These are phyloP conservation scores for Talaromyces sp. DNA, from an alignment of 2,329 filamentous ascomycete genomes.

Conservation along the genomic window DNA sequence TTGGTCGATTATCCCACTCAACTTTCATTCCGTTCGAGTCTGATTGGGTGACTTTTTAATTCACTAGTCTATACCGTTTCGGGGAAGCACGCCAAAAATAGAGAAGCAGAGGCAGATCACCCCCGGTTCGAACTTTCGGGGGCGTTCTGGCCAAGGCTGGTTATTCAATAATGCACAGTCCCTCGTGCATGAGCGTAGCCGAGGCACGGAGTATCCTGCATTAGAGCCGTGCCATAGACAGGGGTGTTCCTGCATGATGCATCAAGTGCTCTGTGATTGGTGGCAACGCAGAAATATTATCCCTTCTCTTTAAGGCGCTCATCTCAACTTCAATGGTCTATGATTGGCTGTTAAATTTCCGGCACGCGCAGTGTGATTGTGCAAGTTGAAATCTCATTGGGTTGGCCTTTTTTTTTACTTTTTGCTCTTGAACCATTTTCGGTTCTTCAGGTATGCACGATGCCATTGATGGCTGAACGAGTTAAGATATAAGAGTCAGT, in stretches of 20 bases:
- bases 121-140: too few species aligned
- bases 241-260: conserved; percentile 5
- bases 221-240: neutral
- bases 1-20: neutral
- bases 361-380: neutral
- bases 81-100: neutral
- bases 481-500: neutral
- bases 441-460: neutral
- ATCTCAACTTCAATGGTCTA: neutral
- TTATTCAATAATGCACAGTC: too few species aligned
- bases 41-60: neutral
- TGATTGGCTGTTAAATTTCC: neutral
- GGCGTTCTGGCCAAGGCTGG: neutral
- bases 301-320: neutral
- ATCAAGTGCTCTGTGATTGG: neutral
- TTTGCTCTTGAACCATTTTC: neutral
- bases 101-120: neutral
- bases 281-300: neutral
- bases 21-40: neutral
- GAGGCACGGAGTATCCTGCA: neutral
- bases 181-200: neutral
- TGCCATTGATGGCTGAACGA: neutral
- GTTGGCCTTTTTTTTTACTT: neutral
- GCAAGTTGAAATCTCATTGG: neutral
- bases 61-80: neutral